A percentile compares a stretch with the other conserved stretches of the same genome.
Conservation (phyloP, 768 basidiomycete species). For the Trametopsis cervina region DNA sequence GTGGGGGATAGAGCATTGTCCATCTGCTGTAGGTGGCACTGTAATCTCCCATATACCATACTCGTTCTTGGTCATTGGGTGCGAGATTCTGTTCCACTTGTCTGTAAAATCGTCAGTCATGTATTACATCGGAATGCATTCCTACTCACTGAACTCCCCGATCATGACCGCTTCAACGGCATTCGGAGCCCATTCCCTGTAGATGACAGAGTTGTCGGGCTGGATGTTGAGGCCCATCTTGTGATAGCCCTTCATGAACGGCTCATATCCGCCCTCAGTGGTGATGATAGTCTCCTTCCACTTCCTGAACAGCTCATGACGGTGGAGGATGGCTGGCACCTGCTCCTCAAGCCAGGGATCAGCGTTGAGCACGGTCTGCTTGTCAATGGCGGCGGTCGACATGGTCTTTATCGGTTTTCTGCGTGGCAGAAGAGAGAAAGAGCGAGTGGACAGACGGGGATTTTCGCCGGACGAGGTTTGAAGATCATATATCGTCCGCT, state of each 20-base stretch:
- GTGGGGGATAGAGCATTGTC: slow-evolving; percentile 82
- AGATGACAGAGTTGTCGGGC: slow-evolving; percentile 60
- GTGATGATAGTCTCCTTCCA: slow-evolving; percentile 74
- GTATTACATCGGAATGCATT: no score
- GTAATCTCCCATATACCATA: slow-evolving; percentile 90
- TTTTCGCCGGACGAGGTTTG: background rate
- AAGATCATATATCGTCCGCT: background rate
- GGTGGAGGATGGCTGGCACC: slow-evolving; percentile 57
- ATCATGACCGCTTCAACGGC: slow-evolving; percentile 77
- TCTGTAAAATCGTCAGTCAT: slow-evolving; percentile 39
- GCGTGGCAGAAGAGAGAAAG: background rate
- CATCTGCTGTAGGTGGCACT: slow-evolving; percentile 58
- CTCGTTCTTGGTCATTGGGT: slow-evolving; percentile 77
- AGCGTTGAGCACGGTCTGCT: slow-evolving; percentile 49
- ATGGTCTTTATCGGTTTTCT: slow-evolving; percentile 3
- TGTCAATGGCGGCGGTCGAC: slow-evolving; percentile 32
- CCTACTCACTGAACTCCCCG: slow-evolving; percentile 92
- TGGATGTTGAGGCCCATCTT: slow-evolving; percentile 73
- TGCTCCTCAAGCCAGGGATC: slow-evolving; percentile 76
- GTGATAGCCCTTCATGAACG: slow-evolving; percentile 75
- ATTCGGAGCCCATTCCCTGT: slow-evolving; percentile 96
- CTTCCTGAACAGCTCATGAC: slow-evolving; percentile 60
- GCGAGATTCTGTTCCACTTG: slow-evolving; percentile 77
- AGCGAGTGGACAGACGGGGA: background rate
- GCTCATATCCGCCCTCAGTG: slow-evolving; percentile 78